Base-by-base conservation (phyloP, 306 rosid genomes). In the Malus asiatica region DNA sequence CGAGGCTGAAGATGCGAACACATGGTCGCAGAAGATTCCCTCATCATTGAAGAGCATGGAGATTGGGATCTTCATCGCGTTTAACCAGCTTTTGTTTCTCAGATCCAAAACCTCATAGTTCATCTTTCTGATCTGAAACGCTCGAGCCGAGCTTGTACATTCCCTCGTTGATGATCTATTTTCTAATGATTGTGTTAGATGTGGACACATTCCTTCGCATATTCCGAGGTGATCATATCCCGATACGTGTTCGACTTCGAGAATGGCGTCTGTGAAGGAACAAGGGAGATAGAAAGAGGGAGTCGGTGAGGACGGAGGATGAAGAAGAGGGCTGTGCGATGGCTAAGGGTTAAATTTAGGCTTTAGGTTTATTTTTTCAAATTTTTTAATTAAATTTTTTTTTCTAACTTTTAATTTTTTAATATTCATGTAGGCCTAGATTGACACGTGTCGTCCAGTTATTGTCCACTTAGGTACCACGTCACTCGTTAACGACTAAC, bases 101-200 rank as follows among this genome's bases (percentile, higher is more conserved):
- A 86, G 23, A 46, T 91, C 93, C 1, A 91, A 69, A 13, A 87
- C 78, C 25, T 84, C 84, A 89, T 83, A 81, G 1, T 84, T 86
- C 86, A 86, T 85, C 82, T 86, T 91, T 42, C 82, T 74, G 48
- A 87, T 76, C 20, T 84, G 83, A 82, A 0, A 40, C 83, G 81
- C 84, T 87, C 93, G 1, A 91, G 3, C 86, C 81, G 22, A 93
- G 86, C 18, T 88, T 81, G 42, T 87, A 84, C 20, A 93, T 73
- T 3, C 90, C 93, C 78, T 93, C 97, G 51, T 91, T 86, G 16
- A 91, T 65, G 2, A 89, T 91, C 3, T 93, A 91, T 78, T 93
- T 88, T 15, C 97, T 73, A 63, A 91, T 84, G 11, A 70, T 16
- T 18, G 53, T 89, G 66, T 35, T 93, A 93, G 14, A 88, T 83